These are phyloP conservation scores for Saccharomyces hybrid DNA, from an alignment of 1,139 yeast genomes.

Conservation along the genomic window DNA sequence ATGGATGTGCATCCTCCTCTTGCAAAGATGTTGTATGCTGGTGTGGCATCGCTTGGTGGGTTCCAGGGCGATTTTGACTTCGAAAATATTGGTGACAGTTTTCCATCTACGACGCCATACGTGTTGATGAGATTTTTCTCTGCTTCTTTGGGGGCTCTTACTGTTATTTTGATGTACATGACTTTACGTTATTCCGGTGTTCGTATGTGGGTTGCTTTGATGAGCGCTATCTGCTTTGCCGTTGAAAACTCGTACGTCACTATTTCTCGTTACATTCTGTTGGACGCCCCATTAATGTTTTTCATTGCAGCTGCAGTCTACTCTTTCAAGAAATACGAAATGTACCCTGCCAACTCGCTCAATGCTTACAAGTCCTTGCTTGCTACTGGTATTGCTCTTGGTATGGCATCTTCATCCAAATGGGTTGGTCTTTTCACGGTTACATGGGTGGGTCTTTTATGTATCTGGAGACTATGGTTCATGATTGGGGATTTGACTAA, in stretches of 20 bases:
- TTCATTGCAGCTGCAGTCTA: slow-evolving; percentile 85
- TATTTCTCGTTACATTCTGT: slow-evolving; percentile 78
- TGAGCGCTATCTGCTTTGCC: slow-evolving; percentile 59
- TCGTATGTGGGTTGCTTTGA: slow-evolving; percentile 62
- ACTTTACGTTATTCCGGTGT: slow-evolving; percentile 86
- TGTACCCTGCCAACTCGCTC: slow-evolving; percentile 60
- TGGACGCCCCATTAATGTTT: slow-evolving; percentile 86
- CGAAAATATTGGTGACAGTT: slow-evolving; percentile 59
- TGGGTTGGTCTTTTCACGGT: slow-evolving; percentile 97
- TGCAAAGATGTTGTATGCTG: slow-evolving; percentile 82
- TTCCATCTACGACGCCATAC: slow-evolving; percentile 58
- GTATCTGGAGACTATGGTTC: slow-evolving; percentile 78
- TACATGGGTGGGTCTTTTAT: slow-evolving; percentile 80
- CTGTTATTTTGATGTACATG: slow-evolving; percentile 66
- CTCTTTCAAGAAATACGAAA: slow-evolving; percentile 72
- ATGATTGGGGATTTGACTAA: slow-evolving; percentile 70
- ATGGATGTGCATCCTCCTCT: slow-evolving; percentile 95
- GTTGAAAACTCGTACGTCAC: slow-evolving; percentile 85
- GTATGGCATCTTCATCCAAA: slow-evolving; percentile 81
- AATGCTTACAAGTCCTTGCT: slow-evolving; percentile 66
- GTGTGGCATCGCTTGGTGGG: slow-evolving; percentile 63
- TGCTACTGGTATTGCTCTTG: slow-evolving; percentile 74
- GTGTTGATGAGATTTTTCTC: slow-evolving; percentile 81
- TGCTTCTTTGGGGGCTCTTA: slow-evolving; percentile 72
- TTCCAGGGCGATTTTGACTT: slow-evolving; percentile 71